phyloP scores from a whole-genome alignment of 192 early-diverging fungal species.

The Chytriomyces hyalinus region DNA sequence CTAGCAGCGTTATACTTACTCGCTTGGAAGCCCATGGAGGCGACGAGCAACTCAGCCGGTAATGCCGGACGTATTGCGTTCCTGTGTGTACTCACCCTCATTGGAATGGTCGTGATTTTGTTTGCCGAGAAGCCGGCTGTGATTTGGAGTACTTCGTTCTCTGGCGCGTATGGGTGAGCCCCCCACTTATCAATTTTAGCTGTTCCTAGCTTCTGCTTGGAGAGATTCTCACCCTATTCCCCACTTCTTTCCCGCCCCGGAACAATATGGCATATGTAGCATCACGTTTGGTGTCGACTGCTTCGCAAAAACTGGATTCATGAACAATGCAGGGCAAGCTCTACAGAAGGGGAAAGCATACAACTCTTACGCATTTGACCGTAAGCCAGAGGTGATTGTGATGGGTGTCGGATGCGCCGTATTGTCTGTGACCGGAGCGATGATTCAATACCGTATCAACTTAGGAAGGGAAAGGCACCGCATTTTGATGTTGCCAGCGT shows the following conservation, averaged over 20 bases:
- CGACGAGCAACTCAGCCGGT: not conserved
- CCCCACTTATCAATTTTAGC: no score
- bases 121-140: slow-evolving; percentile 67
- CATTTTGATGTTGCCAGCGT: not conserved
- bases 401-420: slow-evolving; percentile 9
- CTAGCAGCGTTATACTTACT: slow-evolving; percentile 25
- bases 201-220: no score
- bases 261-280: no score
- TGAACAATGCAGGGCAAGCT: slow-evolving; percentile 51
- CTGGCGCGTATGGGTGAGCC: slow-evolving; percentile 67
- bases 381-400: slow-evolving; percentile 15
- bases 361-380: not conserved
- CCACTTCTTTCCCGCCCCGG: no score
- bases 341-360: not conserved
- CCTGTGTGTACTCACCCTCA: slow-evolving; percentile 62
- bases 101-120: slow-evolving; percentile 66
- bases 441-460: slow-evolving; percentile 65
- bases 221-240: no score
- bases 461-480: slow-evolving; percentile 2
- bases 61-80: slow-evolving; percentile 47
- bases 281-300: slow-evolving; percentile 81
- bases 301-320: slow-evolving; percentile 76
- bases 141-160: slow-evolving; percentile 71
- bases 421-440: slow-evolving; percentile 53
- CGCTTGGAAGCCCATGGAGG: slow-evolving; percentile 7